Evolutionary conservation across 257 asterid genomes (phyloP).

Genomic region (Capsicum pubescens): DNA sequence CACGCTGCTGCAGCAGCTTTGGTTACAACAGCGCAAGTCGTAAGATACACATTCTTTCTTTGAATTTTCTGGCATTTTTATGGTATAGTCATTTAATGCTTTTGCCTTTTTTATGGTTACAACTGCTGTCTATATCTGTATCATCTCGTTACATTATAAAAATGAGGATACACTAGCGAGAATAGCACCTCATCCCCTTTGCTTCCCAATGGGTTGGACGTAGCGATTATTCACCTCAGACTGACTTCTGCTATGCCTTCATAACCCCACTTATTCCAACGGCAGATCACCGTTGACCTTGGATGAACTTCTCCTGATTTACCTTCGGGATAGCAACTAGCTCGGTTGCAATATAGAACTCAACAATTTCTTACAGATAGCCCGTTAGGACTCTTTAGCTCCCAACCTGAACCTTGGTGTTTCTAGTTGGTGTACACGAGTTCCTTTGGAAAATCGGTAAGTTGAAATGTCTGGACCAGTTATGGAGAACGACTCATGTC

Average conservation of each 20-base stretch:
- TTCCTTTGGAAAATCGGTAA: too few relatives aligned
- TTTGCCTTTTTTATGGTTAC: background rate
- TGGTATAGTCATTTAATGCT: background rate
- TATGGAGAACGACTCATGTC: too few relatives aligned
- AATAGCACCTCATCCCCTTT: background rate
- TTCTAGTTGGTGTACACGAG: too few relatives aligned
- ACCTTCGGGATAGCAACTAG: background rate
- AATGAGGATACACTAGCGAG: background rate
- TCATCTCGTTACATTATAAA: background rate
- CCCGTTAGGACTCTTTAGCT: background rate
- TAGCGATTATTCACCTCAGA: too few relatives aligned
- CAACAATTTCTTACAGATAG: background rate
- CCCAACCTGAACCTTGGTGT: background rate
- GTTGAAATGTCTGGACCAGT: too few relatives aligned
- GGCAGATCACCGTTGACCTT: background rate
- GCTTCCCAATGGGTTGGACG: background rate
- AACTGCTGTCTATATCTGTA: background rate
- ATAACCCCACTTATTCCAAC: too few relatives aligned
- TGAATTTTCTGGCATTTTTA: background rate
- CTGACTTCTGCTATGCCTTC: too few relatives aligned
- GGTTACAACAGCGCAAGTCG: conserved; percentile 62
- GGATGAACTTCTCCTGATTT: background rate
- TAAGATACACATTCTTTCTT: conserved; percentile 38
- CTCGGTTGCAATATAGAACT: background rate
- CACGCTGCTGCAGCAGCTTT: conserved; percentile 70